A percentile compares a stretch with the other conserved stretches of the same genome.
Evolutionary conservation across 2,329 filamentous ascomycete species (phyloP).

Genomic region (Pseudonectria buxi): DNA sequence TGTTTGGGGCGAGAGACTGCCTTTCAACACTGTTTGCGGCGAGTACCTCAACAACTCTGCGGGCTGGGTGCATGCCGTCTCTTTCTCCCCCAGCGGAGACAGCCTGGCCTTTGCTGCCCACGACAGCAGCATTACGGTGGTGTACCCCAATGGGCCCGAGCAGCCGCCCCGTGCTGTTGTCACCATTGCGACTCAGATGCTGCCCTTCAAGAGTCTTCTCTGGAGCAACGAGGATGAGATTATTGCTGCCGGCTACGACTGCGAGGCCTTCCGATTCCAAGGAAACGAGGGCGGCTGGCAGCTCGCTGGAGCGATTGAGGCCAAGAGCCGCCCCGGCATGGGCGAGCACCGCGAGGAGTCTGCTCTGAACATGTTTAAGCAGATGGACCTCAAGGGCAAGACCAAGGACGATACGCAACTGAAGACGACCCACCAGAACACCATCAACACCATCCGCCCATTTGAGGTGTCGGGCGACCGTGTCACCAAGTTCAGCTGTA

Average conservation of each 20-base stretch:
- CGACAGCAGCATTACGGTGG: slow-evolving; percentile 93
- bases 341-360: slow-evolving; percentile 74
- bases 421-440: slow-evolving; percentile 95
- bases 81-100: slow-evolving; percentile 87
- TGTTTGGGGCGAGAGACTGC: slow-evolving; percentile 89
- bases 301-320: slow-evolving; percentile 72
- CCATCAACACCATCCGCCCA: slow-evolving; percentile 74
- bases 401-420: slow-evolving; percentile 86
- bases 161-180: slow-evolving; percentile 87
- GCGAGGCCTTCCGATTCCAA: slow-evolving; percentile 82
- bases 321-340: slow-evolving; percentile 56
- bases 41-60: slow-evolving; percentile 95
- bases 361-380: slow-evolving; percentile 94
- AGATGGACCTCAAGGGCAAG: slow-evolving; percentile 98
- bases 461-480: slow-evolving; percentile 60
- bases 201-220: slow-evolving; percentile 87
- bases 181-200: slow-evolving; percentile 78
- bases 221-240: slow-evolving; percentile 93
- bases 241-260: slow-evolving; percentile 86
- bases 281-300: slow-evolving; percentile 78
- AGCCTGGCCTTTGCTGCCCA: slow-evolving; percentile 92
- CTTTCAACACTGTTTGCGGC: slow-evolving; percentile 97
- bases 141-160: slow-evolving; percentile 87
- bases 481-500: slow-evolving; percentile 81
- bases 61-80: slow-evolving; percentile 90